Evolutionary conservation across 2,329 filamentous ascomycete genomes (phyloP).

Genomic region (Byssochlamys sp.): DNA sequence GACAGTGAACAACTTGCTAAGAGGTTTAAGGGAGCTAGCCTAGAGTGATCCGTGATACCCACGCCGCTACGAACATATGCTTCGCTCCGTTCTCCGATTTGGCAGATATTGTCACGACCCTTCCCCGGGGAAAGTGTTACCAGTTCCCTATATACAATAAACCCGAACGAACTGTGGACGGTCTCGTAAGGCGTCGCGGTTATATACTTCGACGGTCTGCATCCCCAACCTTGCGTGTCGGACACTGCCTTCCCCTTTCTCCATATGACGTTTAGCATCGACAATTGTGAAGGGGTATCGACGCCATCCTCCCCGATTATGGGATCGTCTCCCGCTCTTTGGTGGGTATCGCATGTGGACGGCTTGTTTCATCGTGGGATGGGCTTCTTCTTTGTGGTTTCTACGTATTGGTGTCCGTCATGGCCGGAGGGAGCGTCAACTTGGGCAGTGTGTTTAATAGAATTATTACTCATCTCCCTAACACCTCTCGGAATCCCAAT

Average conservation of each 20-base stretch:
- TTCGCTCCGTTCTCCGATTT: neutral
- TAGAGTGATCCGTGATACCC: slow-evolving; percentile 28
- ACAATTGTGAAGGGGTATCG: neutral
- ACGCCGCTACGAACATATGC: neutral
- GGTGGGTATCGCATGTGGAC: neutral
- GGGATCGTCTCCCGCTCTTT: neutral
- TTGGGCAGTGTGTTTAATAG: neutral
- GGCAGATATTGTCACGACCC: neutral
- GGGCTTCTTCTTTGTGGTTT: neutral
- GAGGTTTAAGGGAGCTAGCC: slow-evolving; percentile 54
- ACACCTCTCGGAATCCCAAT: neutral
- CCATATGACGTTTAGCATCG: neutral
- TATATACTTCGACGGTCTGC: neutral
- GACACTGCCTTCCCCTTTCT: neutral
- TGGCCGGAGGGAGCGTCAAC: neutral
- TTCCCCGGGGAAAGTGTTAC: neutral
- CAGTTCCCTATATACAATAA: neutral
- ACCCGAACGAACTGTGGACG: neutral
- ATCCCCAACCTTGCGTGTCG: neutral
- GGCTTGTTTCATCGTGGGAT: neutral
- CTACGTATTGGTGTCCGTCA: neutral
- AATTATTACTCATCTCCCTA: neutral
- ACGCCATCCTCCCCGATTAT: neutral
- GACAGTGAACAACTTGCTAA: slow-evolving; percentile 55
- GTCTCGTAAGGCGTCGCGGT: neutral